phyloP scores from a whole-genome alignment of 1,139 yeast genomes.

The Suhomyces taliae region DNA sequence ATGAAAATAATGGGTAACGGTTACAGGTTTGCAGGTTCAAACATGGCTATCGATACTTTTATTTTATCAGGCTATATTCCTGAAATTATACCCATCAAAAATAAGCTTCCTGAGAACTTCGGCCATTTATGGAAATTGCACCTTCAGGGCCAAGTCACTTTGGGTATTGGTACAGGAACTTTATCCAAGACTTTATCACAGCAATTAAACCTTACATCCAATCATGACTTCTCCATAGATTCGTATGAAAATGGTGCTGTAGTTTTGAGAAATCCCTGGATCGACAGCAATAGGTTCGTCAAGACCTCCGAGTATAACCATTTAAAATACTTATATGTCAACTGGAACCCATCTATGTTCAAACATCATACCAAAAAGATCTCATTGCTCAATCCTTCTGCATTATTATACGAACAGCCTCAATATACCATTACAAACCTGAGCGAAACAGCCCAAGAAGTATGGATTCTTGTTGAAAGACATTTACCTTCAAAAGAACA shows the following conservation, averaged over 20 bases:
- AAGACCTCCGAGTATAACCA: slow-evolving; percentile 36
- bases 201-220: slow-evolving; percentile 45
- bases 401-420: slow-evolving; percentile 38
- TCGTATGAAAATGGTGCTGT: slow-evolving; percentile 15
- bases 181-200: slow-evolving; percentile 38
- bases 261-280: slow-evolving; percentile 59
- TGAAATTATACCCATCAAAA: slow-evolving; percentile 45
- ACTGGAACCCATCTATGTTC: slow-evolving; percentile 59
- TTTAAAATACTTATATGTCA: slow-evolving; percentile 61
- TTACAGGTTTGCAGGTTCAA: slow-evolving; percentile 71
- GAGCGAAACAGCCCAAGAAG: slow-evolving; percentile 26
- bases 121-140: slow-evolving; percentile 35
- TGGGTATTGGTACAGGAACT: slow-evolving; percentile 72
- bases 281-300: slow-evolving; percentile 20
- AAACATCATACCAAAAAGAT: slow-evolving; percentile 24
- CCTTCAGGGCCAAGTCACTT: slow-evolving; percentile 35
- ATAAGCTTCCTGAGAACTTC: slow-evolving; percentile 24
- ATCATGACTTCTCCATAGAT: slow-evolving; percentile 69
- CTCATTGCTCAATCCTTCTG: slow-evolving; percentile 32
- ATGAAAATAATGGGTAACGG: slow-evolving; percentile 61
- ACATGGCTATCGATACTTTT: slow-evolving; percentile 73
- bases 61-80: slow-evolving; percentile 75
- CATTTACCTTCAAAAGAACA: slow-evolving; percentile 26
- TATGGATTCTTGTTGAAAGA: slow-evolving; percentile 54
- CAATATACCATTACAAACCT: slow-evolving; percentile 49